These are phyloP conservation scores for Cinnamomum micranthum DNA, from an alignment of 164 flowering plant genomes.

Conservation along the genomic window DNA sequence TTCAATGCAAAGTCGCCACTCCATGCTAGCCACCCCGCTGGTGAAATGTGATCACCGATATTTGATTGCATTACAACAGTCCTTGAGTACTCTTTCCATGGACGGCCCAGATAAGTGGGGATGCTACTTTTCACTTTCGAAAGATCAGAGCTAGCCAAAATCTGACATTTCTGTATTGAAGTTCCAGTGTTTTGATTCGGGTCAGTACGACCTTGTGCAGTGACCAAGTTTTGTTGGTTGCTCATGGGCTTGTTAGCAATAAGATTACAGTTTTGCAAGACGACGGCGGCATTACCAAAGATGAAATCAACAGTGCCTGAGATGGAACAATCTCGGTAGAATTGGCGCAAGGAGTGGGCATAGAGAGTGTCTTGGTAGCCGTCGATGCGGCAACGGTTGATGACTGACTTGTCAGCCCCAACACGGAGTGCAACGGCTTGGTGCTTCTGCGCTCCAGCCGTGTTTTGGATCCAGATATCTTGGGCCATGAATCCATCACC, in stretches of 20 bases:
- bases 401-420: conserved; percentile 37
- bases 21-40: conserved; percentile 42
- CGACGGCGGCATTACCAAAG: conserved; percentile 49
- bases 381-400: conserved; percentile 43
- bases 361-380: conserved; percentile 58
- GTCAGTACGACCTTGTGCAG: conserved; percentile 41
- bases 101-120: conserved; percentile 39
- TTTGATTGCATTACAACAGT: conserved; percentile 40
- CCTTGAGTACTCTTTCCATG: conserved; percentile 49
- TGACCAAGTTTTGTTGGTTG: conserved; percentile 41
- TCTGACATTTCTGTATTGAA: conserved; percentile 40
- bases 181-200: conserved; percentile 48
- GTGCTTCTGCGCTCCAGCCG: conserved; percentile 46
- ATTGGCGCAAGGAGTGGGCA: conserved; percentile 44
- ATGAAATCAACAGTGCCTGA: conserved; percentile 55
- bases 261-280: conserved; percentile 38
- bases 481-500: conserved; percentile 54
- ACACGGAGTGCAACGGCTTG: conserved; percentile 56
- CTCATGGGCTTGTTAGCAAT: conserved; percentile 36
- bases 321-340: conserved; percentile 37
- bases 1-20: conserved; percentile 33
- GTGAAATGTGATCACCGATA: conserved; percentile 32
- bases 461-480: conserved; percentile 45
- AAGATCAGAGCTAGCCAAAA: conserved; percentile 37
- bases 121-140: conserved; percentile 27